A percentile compares a stretch with the other conserved stretches of the same genome.
phyloP scores from a whole-genome alignment of 1,284 basidiomycete genomes.

The Spongiforma sp. region DNA sequence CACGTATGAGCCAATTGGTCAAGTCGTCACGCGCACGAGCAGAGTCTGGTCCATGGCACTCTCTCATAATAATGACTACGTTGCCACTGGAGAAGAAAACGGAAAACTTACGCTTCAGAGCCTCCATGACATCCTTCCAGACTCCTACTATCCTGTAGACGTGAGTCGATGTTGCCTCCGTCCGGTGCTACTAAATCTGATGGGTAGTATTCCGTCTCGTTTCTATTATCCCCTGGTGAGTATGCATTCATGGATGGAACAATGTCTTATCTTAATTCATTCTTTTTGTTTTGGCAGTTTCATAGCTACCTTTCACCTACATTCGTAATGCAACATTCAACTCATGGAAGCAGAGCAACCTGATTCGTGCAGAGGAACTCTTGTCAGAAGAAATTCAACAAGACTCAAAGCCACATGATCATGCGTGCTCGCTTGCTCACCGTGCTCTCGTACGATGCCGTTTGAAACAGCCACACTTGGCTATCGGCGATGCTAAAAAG shows the following conservation, averaged over 20 bases:
- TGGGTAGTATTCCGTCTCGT: neutral
- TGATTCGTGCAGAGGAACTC: neutral
- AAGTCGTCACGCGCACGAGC: neutral
- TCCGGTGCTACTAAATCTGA: neutral
- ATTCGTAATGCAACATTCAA: neutral
- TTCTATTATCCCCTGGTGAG: neutral
- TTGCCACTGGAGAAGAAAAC: neutral
- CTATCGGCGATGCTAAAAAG: constrained; percentile 2
- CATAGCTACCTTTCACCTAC: neutral
- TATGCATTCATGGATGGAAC: neutral
- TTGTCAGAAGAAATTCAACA: neutral
- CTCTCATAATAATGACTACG: neutral
- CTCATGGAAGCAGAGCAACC: neutral
- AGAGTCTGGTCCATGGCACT: neutral
- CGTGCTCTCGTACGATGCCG: neutral
- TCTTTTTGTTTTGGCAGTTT: neutral
- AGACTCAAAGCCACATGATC: neutral
- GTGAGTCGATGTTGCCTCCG: neutral
- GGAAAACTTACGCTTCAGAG: neutral
- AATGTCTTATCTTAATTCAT: neutral
- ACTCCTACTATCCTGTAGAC: neutral
- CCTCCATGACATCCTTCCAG: neutral
- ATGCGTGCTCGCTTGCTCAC: neutral
- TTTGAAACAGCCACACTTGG: neutral
- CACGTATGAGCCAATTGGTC: neutral